Conservation (phyloP, 345 rosid genomes). For the Capsella bursapastoris region DNA sequence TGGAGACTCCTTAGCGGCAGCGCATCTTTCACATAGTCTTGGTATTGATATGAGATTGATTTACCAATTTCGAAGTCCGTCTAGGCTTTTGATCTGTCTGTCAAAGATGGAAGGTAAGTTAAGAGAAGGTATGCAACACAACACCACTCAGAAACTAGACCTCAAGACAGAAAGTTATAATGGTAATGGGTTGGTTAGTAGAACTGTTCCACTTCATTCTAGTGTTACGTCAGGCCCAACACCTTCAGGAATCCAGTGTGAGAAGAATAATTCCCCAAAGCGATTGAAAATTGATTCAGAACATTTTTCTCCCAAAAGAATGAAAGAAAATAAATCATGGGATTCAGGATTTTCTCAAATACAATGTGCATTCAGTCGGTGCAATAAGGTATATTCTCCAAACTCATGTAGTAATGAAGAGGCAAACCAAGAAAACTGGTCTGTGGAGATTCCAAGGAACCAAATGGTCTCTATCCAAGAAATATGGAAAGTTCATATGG, state of each 20-base stretch:
- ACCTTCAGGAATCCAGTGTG: slow-evolving; percentile 33
- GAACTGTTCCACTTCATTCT: slow-evolving; percentile 34
- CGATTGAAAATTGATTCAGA: slow-evolving; percentile 55
- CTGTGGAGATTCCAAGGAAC: slow-evolving; percentile 50
- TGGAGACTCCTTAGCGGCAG: slow-evolving; percentile 90
- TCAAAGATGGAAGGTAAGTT: slow-evolving; percentile 46
- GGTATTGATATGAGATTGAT: slow-evolving; percentile 83
- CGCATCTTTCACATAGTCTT: slow-evolving; percentile 78
- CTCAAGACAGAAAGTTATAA: slow-evolving; percentile 42
- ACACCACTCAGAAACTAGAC: slow-evolving; percentile 41
- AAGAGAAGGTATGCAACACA: slow-evolving; percentile 40
- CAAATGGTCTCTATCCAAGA: slow-evolving; percentile 54
- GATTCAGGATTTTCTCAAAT: slow-evolving; percentile 42
- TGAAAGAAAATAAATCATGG: slow-evolving; percentile 48
- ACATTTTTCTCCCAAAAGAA: slow-evolving; percentile 34
- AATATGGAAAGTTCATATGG: slow-evolving; percentile 89
- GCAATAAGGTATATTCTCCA: slow-evolving; percentile 70
- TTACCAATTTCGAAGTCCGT: slow-evolving; percentile 73
- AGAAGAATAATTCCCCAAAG: slow-evolving; percentile 47
- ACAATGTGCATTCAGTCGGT: slow-evolving; percentile 71
- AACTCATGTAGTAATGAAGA: slow-evolving; percentile 36
- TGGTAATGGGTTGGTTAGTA: slow-evolving; percentile 39
- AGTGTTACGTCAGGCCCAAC: slow-evolving; percentile 38
- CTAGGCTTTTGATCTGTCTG: slow-evolving; percentile 61
- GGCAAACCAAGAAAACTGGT: slow-evolving; percentile 44